These are phyloP conservation scores for Acacia pycnantha DNA, from an alignment of 331 rosid species.

Conservation along the genomic window DNA sequence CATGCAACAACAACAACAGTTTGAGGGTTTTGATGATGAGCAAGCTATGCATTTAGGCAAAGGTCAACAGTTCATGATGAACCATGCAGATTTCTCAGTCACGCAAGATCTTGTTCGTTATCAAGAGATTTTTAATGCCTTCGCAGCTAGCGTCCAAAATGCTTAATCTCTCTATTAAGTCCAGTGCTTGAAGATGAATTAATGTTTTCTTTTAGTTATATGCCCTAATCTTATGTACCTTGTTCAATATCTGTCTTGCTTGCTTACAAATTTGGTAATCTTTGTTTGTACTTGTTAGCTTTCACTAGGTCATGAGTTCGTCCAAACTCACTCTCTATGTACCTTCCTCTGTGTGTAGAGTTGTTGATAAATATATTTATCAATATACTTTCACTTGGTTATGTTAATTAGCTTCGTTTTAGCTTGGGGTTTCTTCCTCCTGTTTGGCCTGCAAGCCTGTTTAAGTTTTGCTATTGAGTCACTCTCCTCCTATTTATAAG, in stretches of 20 bases:
- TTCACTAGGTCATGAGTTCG: slow-evolving; percentile 14
- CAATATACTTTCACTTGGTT: background rate
- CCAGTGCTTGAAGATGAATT: background rate
- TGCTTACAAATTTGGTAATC: slow-evolving; percentile 25
- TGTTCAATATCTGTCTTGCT: slow-evolving; percentile 2
- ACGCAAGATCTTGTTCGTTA: slow-evolving; percentile 53
- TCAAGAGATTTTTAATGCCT: slow-evolving; percentile 49
- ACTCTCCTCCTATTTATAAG: no score
- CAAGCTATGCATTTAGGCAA: slow-evolving; percentile 28
- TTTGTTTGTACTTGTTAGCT: slow-evolving; percentile 16
- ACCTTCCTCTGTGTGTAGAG: background rate
- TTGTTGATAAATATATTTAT: background rate
- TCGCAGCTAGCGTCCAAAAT: slow-evolving; percentile 59
- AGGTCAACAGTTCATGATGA: slow-evolving; percentile 35
- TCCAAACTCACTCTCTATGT: background rate
- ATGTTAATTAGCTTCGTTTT: background rate
- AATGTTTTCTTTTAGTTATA: background rate
- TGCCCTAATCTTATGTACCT: background rate
- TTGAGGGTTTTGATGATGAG: slow-evolving; percentile 23
- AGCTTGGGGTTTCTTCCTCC: background rate
- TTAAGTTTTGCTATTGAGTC: background rate
- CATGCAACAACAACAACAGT: slow-evolving; percentile 40
- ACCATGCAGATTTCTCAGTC: slow-evolving; percentile 22
- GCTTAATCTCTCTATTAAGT: slow-evolving; percentile 10
- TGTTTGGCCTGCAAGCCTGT: background rate